phyloP scores from a whole-genome alignment of 2,329 filamentous ascomycete genomes.

The Pestalotiopsis sp. region DNA sequence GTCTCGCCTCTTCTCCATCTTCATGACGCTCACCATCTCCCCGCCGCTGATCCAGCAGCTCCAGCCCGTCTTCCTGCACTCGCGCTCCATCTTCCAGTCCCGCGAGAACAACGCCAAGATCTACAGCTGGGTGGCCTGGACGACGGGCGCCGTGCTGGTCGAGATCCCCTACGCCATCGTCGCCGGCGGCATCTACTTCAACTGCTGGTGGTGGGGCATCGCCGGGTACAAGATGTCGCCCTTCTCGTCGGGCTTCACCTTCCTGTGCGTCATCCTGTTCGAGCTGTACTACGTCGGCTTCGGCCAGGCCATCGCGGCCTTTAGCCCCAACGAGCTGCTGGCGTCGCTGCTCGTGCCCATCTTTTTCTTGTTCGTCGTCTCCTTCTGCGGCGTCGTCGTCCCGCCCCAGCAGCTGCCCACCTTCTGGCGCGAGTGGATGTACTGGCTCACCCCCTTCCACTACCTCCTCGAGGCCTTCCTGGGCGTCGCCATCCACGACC shows the following conservation, averaged over 20 bases:
- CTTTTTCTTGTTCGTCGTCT: constrained; percentile 71
- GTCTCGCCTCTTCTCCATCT: constrained; percentile 73
- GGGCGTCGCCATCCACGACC: constrained; percentile 64
- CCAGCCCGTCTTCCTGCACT: constrained; percentile 70
- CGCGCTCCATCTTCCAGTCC: constrained; percentile 68
- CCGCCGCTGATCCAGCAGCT: constrained; percentile 78
- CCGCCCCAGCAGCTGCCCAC: constrained; percentile 58
- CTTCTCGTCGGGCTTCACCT: constrained; percentile 63
- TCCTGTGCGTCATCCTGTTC: constrained; percentile 64
- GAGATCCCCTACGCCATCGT: constrained; percentile 73
- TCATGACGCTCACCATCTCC: constrained; percentile 76
- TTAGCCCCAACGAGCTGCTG: constrained; percentile 67
- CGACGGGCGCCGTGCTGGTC: constrained; percentile 64
- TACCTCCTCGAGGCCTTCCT: constrained; percentile 73
- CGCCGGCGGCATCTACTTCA: constrained; percentile 66
- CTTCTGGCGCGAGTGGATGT: constrained; percentile 73
- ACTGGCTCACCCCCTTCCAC: constrained; percentile 73
- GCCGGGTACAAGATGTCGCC: constrained; percentile 52
- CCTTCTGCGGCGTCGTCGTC: constrained; percentile 73
- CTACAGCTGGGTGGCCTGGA: constrained; percentile 76
- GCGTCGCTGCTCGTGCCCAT: constrained; percentile 68
- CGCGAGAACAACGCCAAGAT: constrained; percentile 79
- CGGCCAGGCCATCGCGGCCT: constrained; percentile 58
- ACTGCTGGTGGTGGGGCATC: constrained; percentile 61
- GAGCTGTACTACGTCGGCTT: constrained; percentile 27